Percentiles rank a stretch among this genome's conserved stretches.
phyloP scores from a whole-genome alignment of 148 eudicot species.

The Diospyros lotus region DNA sequence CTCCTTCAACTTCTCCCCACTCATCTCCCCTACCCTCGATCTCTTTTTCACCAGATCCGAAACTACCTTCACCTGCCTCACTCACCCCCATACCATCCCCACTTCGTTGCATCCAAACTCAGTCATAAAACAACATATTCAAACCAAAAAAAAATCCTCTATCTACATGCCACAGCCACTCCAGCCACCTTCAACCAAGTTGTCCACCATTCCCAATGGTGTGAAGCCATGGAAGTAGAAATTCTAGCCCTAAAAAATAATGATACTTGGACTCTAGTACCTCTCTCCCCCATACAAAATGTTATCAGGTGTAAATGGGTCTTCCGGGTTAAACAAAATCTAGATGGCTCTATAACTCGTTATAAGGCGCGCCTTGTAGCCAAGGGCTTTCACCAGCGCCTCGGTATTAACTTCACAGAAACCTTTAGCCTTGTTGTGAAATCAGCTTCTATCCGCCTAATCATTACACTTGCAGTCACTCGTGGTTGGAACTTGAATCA shows the following conservation, averaged over 20 bases:
- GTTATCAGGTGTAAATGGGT: neutral
- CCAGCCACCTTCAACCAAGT: neutral
- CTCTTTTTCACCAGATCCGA: neutral
- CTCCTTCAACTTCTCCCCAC: neutral
- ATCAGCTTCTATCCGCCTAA: neutral
- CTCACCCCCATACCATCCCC: neutral
- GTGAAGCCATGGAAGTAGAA: neutral
- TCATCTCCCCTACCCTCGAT: neutral
- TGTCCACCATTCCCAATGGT: neutral
- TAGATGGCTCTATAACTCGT: neutral
- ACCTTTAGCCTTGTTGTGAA: constrained; percentile 1
- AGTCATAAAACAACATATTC: neutral
- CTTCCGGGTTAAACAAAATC: neutral
- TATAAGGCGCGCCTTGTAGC: constrained; percentile 1
- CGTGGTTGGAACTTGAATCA: neutral
- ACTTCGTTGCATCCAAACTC: neutral
- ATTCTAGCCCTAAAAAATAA: neutral
- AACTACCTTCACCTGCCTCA: neutral
- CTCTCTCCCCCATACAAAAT: neutral
- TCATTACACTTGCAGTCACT: neutral
- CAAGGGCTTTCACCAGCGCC: constrained; percentile 1
- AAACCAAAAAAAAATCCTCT: neutral
- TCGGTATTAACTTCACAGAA: neutral
- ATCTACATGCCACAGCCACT: too few species aligned
- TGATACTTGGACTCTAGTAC: neutral